Percentiles rank a stretch among this genome's conserved stretches.
These are phyloP conservation scores for Cercospora nicotianae DNA, from an alignment of 2,329 filamentous ascomycete species.

Conservation along the genomic window DNA sequence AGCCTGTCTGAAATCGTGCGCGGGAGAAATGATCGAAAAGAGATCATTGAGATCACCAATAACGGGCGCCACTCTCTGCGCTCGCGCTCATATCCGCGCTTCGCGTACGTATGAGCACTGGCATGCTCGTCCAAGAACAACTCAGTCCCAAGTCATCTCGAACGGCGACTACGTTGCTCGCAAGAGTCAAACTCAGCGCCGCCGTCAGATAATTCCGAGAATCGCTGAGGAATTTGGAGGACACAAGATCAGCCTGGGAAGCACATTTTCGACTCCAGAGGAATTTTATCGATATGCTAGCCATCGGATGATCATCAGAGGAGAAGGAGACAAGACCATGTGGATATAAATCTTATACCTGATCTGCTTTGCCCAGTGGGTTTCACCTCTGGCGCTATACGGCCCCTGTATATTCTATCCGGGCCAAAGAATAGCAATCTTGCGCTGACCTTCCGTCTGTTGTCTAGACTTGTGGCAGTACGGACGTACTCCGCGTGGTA, in stretches of 20 bases:
- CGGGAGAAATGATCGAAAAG: not conserved
- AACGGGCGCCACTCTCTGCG: not conserved
- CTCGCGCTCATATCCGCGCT: not conserved
- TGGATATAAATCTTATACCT: not conserved
- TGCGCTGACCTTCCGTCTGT: not conserved
- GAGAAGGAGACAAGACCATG: not conserved
- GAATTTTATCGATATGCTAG: not conserved
- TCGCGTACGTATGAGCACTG: not conserved
- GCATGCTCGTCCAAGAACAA: not conserved
- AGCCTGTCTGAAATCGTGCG: constrained; percentile 11
- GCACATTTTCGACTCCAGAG: not conserved
- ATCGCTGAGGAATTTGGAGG: not conserved
- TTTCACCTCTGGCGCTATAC: not conserved
- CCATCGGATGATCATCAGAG: not conserved
- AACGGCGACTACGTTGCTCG: not conserved
- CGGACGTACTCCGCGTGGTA: not conserved
- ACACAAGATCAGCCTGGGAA: not conserved
- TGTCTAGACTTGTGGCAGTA: not conserved
- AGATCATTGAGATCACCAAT: not conserved
- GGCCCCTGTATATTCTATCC: not conserved
- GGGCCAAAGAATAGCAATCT: not conserved
- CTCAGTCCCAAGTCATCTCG: not conserved
- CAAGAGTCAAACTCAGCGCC: not conserved
- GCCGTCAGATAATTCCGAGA: not conserved
- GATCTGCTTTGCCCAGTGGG: not conserved